phyloP scores from a whole-genome alignment of 2,329 filamentous ascomycete species.

The Penicillium fuscoglaucum region DNA sequence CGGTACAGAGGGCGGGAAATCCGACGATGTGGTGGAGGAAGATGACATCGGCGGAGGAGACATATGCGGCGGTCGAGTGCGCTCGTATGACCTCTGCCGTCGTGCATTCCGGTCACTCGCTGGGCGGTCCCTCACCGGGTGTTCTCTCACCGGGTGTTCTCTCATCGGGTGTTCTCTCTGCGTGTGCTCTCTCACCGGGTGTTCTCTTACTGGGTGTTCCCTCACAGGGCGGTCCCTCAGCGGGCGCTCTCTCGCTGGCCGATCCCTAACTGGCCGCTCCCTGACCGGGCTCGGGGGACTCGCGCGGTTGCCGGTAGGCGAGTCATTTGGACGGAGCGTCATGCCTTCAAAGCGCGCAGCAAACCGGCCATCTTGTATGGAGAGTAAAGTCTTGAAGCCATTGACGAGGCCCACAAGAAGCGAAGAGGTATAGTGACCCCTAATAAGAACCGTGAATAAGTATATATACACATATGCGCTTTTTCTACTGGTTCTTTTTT shows the following conservation, averaged over 20 bases:
- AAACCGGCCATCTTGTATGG: slow-evolving; percentile 33
- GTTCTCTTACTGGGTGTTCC: neutral
- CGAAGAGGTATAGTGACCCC: slow-evolving; percentile 28
- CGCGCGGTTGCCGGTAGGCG: slow-evolving; percentile 28
- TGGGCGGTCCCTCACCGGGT: neutral
- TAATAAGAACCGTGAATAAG: slow-evolving; percentile 18
- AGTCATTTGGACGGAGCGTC: slow-evolving; percentile 26
- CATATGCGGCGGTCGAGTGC: slow-evolving; percentile 29
- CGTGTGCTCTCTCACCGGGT: slow-evolving; percentile 12
- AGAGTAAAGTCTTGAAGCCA: slow-evolving; percentile 29
- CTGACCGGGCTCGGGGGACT: slow-evolving; percentile 31
- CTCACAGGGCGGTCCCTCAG: slow-evolving; percentile 17
- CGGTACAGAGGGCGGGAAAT: slow-evolving; percentile 33
- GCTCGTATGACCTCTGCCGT: slow-evolving; percentile 39
- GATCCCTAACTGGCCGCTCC: neutral
- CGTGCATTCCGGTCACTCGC: slow-evolving; percentile 29
- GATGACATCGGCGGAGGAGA: slow-evolving; percentile 33
- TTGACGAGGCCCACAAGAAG: slow-evolving; percentile 30
- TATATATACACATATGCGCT: slow-evolving; percentile 12
- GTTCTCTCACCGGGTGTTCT: slow-evolving; percentile 17
- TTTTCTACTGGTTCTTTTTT: neutral
- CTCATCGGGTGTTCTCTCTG: slow-evolving; percentile 1
- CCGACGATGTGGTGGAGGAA: slow-evolving; percentile 31
- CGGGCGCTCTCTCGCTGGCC: neutral
- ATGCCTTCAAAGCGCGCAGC: slow-evolving; percentile 29